Percentiles rank a stretch among this genome's conserved stretches.
phyloP scores from a whole-genome alignment of 192 early-diverging fungal genomes.

The Geranomyces michiganensis region DNA sequence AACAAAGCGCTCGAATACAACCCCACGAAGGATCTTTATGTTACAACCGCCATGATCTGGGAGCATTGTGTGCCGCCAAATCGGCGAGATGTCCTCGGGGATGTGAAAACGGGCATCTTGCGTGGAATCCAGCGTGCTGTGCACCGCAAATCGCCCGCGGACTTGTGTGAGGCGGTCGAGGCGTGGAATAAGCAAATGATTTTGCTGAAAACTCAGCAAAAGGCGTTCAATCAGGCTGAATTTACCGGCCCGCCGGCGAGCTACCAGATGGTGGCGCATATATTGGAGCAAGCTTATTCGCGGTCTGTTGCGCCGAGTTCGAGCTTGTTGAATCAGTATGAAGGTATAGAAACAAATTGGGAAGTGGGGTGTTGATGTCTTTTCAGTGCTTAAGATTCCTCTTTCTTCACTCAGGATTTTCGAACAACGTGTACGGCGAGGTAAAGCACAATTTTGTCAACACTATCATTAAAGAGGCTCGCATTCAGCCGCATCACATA shows the following conservation, averaged over 20 bases:
- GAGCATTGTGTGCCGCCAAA: slow-evolving; percentile 56
- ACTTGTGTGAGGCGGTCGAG: slow-evolving; percentile 68
- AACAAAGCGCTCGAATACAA: slow-evolving; percentile 68
- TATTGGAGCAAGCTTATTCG: slow-evolving; percentile 87
- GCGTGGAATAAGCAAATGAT: slow-evolving; percentile 72
- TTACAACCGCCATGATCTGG: slow-evolving; percentile 70
- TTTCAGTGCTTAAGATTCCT: background rate
- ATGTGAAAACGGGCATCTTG: slow-evolving; percentile 65
- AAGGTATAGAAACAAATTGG: slow-evolving; percentile 39
- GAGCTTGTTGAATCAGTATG: slow-evolving; percentile 73
- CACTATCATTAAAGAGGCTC: slow-evolving; percentile 77
- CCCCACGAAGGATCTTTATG: slow-evolving; percentile 80
- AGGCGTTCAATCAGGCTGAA: slow-evolving; percentile 38
- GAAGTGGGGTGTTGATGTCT: slow-evolving; percentile 17
- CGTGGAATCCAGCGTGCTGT: slow-evolving; percentile 78
- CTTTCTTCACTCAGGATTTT: slow-evolving; percentile 60
- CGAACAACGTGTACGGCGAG: slow-evolving; percentile 97
- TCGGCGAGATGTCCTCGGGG: slow-evolving; percentile 60
- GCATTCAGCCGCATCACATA: slow-evolving; percentile 63
- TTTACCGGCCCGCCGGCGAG: slow-evolving; percentile 40
- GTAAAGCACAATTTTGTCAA: slow-evolving; percentile 80
- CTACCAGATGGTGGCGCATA: slow-evolving; percentile 76
- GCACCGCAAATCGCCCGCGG: slow-evolving; percentile 66
- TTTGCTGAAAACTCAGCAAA: slow-evolving; percentile 46
- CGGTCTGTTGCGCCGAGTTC: slow-evolving; percentile 81